phyloP scores from a whole-genome alignment of 805 yeast species.

The Starmerella apis region DNA sequence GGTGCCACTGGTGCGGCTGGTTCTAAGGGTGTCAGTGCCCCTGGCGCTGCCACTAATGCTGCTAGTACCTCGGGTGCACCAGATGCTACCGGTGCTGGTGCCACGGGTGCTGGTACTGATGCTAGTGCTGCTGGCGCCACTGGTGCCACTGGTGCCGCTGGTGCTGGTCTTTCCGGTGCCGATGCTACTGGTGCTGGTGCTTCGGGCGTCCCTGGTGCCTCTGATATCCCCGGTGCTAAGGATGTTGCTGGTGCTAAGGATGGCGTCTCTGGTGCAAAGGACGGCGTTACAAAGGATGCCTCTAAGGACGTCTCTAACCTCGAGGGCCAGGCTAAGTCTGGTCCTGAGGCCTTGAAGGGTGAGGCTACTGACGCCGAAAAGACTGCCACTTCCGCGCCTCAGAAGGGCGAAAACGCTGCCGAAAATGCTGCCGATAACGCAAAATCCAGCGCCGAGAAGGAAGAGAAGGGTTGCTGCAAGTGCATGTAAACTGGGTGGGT shows the following conservation, averaged over 20 bases:
- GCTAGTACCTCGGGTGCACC: background rate
- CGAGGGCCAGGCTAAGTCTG: conserved; percentile 3
- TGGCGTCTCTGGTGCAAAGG: background rate
- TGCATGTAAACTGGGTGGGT: conserved; percentile 14
- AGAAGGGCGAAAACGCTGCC: conserved; percentile 9
- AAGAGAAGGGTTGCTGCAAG: conserved; percentile 21
- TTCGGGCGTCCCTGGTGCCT: background rate
- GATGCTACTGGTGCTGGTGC: background rate
- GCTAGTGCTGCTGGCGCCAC: background rate
- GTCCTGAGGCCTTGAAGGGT: conserved; percentile 1
- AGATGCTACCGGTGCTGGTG: background rate
- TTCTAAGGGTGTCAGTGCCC: background rate
- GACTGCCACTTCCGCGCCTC: conserved; percentile 9
- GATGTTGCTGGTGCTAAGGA: background rate
- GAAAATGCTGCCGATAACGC: conserved; percentile 9
- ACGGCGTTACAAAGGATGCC: too few species aligned
- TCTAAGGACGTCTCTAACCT: conserved; percentile 1
- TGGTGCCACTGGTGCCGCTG: background rate
- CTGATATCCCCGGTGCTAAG: background rate
- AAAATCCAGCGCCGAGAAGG: conserved; percentile 15
- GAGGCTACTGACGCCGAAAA: conserved; percentile 2
- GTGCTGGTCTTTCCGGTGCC: background rate
- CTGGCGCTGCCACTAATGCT: background rate
- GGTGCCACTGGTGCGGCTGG: background rate
- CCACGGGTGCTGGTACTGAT: conserved; percentile 13